Base-by-base conservation (phyloP, 495 filamentous ascomycete species). In the Penicillium angulare region DNA sequence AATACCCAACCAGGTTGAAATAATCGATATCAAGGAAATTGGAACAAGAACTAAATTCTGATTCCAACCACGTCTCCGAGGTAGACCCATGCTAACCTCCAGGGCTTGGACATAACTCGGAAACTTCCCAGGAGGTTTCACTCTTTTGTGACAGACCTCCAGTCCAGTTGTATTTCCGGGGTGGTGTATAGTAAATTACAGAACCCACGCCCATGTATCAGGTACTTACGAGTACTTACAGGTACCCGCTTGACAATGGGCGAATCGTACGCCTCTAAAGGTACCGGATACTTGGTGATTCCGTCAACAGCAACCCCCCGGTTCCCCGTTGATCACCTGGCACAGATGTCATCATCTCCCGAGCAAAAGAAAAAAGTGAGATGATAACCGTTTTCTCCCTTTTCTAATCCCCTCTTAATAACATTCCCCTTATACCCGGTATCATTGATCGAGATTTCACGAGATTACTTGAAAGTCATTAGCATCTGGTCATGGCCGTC, bases 321-420 rank as follows among this genome's bases (percentile, higher is more conserved):
- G 7, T 10, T 22, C n/a, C 24, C 34, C 49, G 46, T 45, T 54
- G 39, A 52, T 61, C 61, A 61, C 36, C 53, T 62, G 58, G 55
- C 53, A 50, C 50, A 36, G 34, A 56, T 61, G 58, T 64, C 61
- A 64, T 64, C 61, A 52, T 55, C 47, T 52, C 34, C 43, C 40
- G 44, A 18, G n/a, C 22, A 35, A 23, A 54, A 48, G 17, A 35
- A 23, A 54, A 51, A 54, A 47, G 47, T 43, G 31, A 56, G 49
- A 55, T 49, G 24, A 35, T 53, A 40, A 48, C 26, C 36, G 42
- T 27, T 38, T 22, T 33, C 32, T 39, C 40, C 44, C 38, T 23
- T 27, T 36, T 36, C 38, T 22, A 18, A 6, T 23, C 21, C 22
- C 13, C 20, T 41, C 16, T 20, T 10, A 38, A 9, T 18, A 1